A percentile compares a stretch with the other conserved stretches of the same genome.
Evolutionary conservation across 371 early-diverging fungal species (phyloP).

Genomic region (Mortierella sp.): DNA sequence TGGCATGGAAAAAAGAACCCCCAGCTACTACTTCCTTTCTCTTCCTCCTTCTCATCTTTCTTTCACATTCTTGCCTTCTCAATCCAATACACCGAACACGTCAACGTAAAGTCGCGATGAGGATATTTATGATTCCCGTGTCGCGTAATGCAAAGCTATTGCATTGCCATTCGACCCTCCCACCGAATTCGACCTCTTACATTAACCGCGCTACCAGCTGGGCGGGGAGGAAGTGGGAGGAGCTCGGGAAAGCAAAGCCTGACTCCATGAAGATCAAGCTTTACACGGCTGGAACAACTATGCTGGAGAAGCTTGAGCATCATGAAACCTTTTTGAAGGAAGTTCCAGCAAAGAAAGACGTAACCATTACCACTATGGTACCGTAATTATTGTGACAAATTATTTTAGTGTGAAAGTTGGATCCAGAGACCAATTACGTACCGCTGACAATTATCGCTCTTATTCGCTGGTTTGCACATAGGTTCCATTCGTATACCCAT

Average conservation of each 20-base stretch:
- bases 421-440: background rate
- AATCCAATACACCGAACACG: too few relatives aligned
- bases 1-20: background rate
- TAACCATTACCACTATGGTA: conserved; percentile 61
- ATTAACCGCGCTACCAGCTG: conserved; percentile 67
- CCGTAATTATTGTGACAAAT: background rate
- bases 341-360: conserved; percentile 71
- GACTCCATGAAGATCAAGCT: conserved; percentile 72
- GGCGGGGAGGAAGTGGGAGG: conserved; percentile 76
- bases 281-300: conserved; percentile 69
- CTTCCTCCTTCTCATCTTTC: background rate
- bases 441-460: background rate
- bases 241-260: conserved; percentile 60
- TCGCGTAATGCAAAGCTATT: conserved; percentile 58
- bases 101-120: conserved; percentile 37
- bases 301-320: conserved; percentile 82
- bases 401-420: background rate
- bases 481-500: conserved; percentile 64
- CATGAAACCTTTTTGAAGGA: conserved; percentile 86
- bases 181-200: conserved; percentile 60
- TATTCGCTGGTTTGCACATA: conserved; percentile 16
- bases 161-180: conserved; percentile 63
- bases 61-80: background rate
- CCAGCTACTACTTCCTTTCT: too few relatives aligned
- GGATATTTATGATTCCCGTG: conserved; percentile 62